phyloP scores from a whole-genome alignment of 176 grass and related monocot genomes.

The Oryza officinalis region DNA sequence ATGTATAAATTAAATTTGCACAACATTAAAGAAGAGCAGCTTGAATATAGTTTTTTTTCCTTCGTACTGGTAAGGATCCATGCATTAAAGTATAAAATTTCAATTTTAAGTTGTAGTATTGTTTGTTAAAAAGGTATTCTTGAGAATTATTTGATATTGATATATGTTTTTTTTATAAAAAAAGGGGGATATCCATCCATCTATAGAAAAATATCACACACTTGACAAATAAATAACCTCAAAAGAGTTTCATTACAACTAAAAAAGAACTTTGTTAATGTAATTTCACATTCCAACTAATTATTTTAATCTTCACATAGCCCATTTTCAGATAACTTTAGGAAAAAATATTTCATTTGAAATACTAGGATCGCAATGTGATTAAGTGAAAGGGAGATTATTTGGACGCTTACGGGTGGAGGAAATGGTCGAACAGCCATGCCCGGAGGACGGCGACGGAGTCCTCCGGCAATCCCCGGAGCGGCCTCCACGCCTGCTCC shows the following conservation, averaged over 20 bases:
- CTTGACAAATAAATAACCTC: not conserved
- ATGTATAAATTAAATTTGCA: not conserved
- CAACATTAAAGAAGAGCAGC: not conserved
- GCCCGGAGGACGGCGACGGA: slow-evolving; percentile 78
- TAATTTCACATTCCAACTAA: not conserved
- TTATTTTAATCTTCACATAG: not conserved
- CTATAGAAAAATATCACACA: too few species aligned
- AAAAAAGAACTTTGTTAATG: not conserved
- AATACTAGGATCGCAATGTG: not conserved
- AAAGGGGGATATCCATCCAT: too few species aligned
- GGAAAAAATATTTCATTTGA: not conserved
- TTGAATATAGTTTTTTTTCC: not conserved
- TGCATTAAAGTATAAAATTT: too few species aligned
- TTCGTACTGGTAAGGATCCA: not conserved
- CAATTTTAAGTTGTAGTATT: not conserved
- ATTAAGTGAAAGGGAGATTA: not conserved
- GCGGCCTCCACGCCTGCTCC: slow-evolving; percentile 70
- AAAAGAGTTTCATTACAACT: not conserved
- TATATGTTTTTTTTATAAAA: too few species aligned
- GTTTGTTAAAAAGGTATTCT: not conserved
- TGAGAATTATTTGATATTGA: too few species aligned
- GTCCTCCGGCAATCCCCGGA: slow-evolving; percentile 79
- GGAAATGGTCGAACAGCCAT: slow-evolving; percentile 94
- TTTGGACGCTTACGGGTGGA: slow-evolving; percentile 73
- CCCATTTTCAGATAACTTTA: not conserved